Evolutionary conservation across 306 rosid species (phyloP).

Genomic region (Lagenaria siceraria): DNA sequence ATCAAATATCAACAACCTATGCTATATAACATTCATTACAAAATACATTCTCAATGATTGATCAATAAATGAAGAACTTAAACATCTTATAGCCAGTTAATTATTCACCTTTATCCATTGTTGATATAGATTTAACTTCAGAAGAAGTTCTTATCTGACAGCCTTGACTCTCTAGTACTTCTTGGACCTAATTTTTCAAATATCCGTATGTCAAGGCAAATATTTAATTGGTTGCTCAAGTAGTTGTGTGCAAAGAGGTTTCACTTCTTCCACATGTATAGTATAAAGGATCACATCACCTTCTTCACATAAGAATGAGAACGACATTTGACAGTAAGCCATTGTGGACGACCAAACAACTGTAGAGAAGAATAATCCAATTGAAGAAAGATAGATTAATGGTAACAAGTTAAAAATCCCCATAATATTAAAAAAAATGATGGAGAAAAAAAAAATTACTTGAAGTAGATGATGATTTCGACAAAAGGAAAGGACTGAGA

Average conservation of each 20-base stretch:
- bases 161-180: conserved; percentile 49
- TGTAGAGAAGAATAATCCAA: conserved; percentile 12
- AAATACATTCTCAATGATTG: not conserved
- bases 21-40: not conserved
- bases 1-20: not conserved
- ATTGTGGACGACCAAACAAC: conserved; percentile 87
- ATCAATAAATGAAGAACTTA: not conserved
- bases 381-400: not conserved
- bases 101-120: conserved; percentile 43
- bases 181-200: conserved; percentile 40
- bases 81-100: not conserved
- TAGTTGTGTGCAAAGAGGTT: conserved; percentile 7
- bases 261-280: not conserved
- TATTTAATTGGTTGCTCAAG: not conserved
- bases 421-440: not conserved
- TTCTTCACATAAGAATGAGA: conserved; percentile 59
- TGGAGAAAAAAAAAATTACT: conserved; percentile 28
- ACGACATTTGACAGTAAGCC: conserved; percentile 73
- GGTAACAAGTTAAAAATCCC: not conserved
- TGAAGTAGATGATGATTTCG: conserved; percentile 87
- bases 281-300: conserved; percentile 10
- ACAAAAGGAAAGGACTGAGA: conserved; percentile 77
- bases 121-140: conserved; percentile 41
- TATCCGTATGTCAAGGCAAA: not conserved
- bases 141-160: conserved; percentile 38